Conservation (phyloP, 2,329 filamentous ascomycete genomes). For the Ophiostoma triangulosporum region DNA sequence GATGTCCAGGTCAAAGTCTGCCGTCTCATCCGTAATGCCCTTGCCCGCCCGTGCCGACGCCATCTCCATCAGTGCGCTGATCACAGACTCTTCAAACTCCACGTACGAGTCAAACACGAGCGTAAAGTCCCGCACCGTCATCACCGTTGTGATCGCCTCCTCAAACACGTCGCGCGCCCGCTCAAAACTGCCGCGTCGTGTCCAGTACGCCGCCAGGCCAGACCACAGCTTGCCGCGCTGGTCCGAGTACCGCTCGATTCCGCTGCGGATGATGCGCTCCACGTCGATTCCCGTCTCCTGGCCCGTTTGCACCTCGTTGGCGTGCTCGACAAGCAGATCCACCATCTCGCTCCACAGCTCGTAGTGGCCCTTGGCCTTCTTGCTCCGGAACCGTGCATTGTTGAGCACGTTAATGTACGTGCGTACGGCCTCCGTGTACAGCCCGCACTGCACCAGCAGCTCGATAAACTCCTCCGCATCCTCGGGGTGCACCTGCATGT, state of each 20-base stretch:
- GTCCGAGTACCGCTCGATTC: constrained; percentile 80
- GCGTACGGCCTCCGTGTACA: constrained; percentile 83
- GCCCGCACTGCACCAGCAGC: constrained; percentile 62
- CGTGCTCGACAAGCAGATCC: constrained; percentile 82
- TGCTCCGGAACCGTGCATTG: constrained; percentile 80
- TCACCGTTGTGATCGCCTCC: constrained; percentile 91
- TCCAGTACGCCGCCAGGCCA: constrained; percentile 92
- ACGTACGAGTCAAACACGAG: constrained; percentile 92
- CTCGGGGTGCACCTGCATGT: constrained; percentile 95
- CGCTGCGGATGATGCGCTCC: constrained; percentile 83
- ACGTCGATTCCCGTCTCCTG: constrained; percentile 77
- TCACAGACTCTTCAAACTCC: constrained; percentile 94
- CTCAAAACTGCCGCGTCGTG: constrained; percentile 83
- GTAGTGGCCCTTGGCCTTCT: constrained; percentile 86
- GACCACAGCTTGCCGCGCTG: constrained; percentile 93
- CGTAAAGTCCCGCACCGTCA: constrained; percentile 96
- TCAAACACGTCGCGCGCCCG: constrained; percentile 87
- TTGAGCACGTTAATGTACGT: constrained; percentile 88
- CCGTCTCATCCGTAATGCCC: constrained; percentile 62
- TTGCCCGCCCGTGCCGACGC: constrained; percentile 70
- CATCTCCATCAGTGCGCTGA: constrained; percentile 79
- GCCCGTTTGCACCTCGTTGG: constrained; percentile 69
- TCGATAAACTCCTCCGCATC: constrained; percentile 93
- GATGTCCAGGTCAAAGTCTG: constrained; percentile 89
- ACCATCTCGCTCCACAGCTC: constrained; percentile 98